phyloP scores from a whole-genome alignment of 2,329 filamentous ascomycete species.

The Penicillium sp. region DNA sequence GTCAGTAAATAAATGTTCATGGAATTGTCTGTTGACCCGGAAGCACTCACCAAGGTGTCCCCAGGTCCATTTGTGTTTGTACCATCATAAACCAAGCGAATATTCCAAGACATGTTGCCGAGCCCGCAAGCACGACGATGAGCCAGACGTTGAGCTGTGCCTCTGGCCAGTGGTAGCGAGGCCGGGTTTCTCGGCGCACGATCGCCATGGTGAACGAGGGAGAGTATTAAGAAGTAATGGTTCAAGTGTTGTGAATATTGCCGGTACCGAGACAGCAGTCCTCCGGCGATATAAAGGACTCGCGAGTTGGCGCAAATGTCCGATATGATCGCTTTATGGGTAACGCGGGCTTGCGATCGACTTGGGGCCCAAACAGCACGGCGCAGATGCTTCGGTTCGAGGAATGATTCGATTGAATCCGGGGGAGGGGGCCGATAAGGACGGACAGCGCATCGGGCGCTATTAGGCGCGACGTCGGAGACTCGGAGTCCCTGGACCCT shows the following conservation, averaged over 20 bases:
- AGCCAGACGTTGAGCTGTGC: constrained; percentile 65
- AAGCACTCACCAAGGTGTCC: constrained; percentile 57
- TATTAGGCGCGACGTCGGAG: constrained; percentile 9
- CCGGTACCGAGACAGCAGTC: not conserved
- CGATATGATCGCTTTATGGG: constrained; percentile 1
- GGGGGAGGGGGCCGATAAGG: constrained; percentile 12
- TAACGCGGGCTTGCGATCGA: not conserved
- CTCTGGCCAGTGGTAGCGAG: constrained; percentile 63
- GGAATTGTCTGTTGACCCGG: not conserved
- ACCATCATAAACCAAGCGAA: constrained; percentile 60
- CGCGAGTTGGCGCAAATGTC: constrained; percentile 4
- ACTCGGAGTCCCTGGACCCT: not conserved
- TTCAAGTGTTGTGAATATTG: not conserved
- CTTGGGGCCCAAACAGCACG: constrained; percentile 2
- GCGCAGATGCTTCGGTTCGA: not conserved
- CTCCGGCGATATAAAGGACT: not conserved
- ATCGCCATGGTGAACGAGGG: constrained; percentile 30
- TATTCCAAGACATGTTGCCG: constrained; percentile 58
- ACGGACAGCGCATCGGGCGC: constrained; percentile 27
- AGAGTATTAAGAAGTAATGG: not conserved
- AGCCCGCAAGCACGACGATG: constrained; percentile 59
- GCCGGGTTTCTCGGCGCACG: constrained; percentile 33
- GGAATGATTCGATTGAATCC: not conserved
- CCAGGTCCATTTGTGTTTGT: constrained; percentile 55
- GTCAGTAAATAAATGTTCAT: not conserved